phyloP scores from a whole-genome alignment of 768 basidiomycete species.

The Bullera alba region DNA sequence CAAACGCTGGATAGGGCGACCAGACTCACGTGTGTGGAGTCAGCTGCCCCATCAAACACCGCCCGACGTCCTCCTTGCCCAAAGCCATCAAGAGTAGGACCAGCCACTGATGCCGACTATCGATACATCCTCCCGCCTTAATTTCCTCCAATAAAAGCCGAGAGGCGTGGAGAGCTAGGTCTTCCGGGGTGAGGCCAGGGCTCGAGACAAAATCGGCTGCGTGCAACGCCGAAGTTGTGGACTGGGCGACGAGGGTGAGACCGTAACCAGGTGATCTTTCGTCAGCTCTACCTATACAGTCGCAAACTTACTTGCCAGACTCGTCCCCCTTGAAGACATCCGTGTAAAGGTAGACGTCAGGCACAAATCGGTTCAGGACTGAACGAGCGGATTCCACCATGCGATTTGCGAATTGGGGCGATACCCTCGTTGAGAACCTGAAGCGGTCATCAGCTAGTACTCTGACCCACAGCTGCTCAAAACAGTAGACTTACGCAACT shows the following conservation, averaged over 20 bases:
- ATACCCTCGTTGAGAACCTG: conserved; percentile 93
- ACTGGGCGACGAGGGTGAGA: conserved; percentile 79
- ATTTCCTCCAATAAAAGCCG: conserved; percentile 73
- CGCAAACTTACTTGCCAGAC: conserved; percentile 73
- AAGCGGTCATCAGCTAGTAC: not conserved
- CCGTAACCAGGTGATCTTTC: conserved; percentile 91
- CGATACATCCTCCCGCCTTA: conserved; percentile 76
- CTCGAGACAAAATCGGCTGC: conserved; percentile 78
- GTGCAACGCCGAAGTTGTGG: conserved; percentile 80
- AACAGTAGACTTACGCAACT: conserved; percentile 74
- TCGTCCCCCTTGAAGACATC: conserved; percentile 98
- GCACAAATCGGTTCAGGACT: conserved; percentile 89
- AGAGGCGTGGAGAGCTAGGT: conserved; percentile 76
- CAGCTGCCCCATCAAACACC: conserved; percentile 76
- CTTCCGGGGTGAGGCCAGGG: conserved; percentile 67
- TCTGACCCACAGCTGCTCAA: too few relatives aligned
- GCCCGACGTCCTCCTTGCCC: conserved; percentile 94
- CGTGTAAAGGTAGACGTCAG: conserved; percentile 96
- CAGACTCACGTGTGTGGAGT: conserved; percentile 66
- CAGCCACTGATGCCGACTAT: conserved; percentile 77
- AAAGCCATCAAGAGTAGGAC: conserved; percentile 85
- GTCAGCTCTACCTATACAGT: not conserved
- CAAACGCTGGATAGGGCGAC: conserved; percentile 3
- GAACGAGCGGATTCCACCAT: conserved; percentile 94
- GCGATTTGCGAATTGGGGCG: conserved; percentile 92